A percentile compares a stretch with the other conserved stretches of the same genome.
phyloP scores from a whole-genome alignment of 2,329 filamentous ascomycete species.

The Cryphonectria parasitica region DNA sequence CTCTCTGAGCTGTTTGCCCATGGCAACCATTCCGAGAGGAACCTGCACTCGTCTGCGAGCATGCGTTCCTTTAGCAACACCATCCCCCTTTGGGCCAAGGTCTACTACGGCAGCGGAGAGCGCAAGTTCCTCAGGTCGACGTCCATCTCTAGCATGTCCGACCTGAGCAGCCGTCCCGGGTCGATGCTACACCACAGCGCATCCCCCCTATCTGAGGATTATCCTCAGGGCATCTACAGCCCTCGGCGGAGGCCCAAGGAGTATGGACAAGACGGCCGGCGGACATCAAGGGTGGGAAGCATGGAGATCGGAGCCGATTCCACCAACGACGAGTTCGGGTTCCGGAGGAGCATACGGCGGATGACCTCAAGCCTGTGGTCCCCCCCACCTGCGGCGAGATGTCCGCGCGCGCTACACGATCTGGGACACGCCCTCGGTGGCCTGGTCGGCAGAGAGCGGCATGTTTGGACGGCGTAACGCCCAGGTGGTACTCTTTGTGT shows the following conservation, averaged over 20 bases:
- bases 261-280: constrained; percentile 34
- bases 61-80: constrained; percentile 48
- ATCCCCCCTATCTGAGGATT: constrained; percentile 55
- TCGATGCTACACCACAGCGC: constrained; percentile 47
- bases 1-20: constrained; percentile 56
- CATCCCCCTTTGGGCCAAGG: constrained; percentile 61
- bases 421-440: constrained; percentile 75
- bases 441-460: constrained; percentile 64
- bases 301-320: constrained; percentile 50
- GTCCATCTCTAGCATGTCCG: constrained; percentile 51
- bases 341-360: constrained; percentile 44
- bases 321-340: constrained; percentile 36
- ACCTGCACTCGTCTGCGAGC: constrained; percentile 55
- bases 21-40: constrained; percentile 50
- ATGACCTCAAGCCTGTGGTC: constrained; percentile 70
- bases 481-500: constrained; percentile 74
- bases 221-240: constrained; percentile 50
- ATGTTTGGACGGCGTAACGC: constrained; percentile 69
- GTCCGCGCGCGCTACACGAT: constrained; percentile 62
- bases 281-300: constrained; percentile 41
- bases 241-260: constrained; percentile 51
- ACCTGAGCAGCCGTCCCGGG: constrained; percentile 50
- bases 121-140: constrained; percentile 55
- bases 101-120: constrained; percentile 74
- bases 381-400: constrained; percentile 71